Evolutionary conservation across 805 yeast species (phyloP), one percentile per base, ranked within the genome.

Genomic region (Tanozyma kutaoensis): DNA sequence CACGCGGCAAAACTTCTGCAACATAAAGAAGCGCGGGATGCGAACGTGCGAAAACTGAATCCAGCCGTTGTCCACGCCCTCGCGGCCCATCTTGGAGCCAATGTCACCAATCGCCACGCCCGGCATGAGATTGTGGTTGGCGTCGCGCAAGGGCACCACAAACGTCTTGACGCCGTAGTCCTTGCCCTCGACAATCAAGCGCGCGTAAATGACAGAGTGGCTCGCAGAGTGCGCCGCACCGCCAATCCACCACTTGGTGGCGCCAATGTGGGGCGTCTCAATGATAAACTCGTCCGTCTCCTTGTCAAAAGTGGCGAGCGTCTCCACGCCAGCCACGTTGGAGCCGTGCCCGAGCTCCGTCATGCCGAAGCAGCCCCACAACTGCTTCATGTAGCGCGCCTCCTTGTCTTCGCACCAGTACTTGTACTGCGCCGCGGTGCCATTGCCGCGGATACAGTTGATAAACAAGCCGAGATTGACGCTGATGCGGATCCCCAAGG

Each of bases 241-340:
- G 22, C 66, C 66, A 32, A 60, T 60, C 66, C 66, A 60, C 66
- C 66, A 60, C 40, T 60, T 60, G 34, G 66, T 60, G 24, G 66
- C 66, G 33, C 66, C 65, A 33, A 60, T 51, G 36, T 59, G 65
- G 5, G 66, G 66, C 17, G 66, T 60, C 44, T 56, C 55, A 35
- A 60, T 52, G 30, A 59, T 38, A 33, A 60, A 60, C 39, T 58
- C 59, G 37, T 59, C 66, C 14, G 46, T 48, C 29, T 45, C 48
- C 25, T 41, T 43, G 34, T 60, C 66, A 28, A 55, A 58, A 24
- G 62, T 41, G 22, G 52, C 52, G 15, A 41, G 36, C 22, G 44
- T 40, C 18, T 40, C 44, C 3, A 37, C 36, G 1, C 44, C 44
- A 0, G 44, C 44, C 1, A 34, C 44, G 23, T 40, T 40, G 22